Evolutionary conservation across 306 rosid genomes (phyloP).

Genomic region (Malus fusca): DNA sequence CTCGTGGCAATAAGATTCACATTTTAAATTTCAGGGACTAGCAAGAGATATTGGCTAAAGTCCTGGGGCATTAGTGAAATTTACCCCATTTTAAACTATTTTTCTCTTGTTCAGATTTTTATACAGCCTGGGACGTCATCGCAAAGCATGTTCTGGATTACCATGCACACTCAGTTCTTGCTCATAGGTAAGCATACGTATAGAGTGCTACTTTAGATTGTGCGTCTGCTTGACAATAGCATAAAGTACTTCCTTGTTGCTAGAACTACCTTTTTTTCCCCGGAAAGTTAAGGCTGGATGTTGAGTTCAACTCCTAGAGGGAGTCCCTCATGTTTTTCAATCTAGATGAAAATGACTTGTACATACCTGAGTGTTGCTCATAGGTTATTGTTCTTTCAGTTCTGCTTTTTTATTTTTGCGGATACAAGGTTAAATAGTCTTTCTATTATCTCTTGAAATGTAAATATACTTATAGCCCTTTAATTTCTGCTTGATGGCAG

Average conservation of each 20-base stretch:
- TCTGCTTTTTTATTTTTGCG: background rate
- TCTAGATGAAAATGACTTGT: background rate
- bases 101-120: slow-evolving; percentile 58
- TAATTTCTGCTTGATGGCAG: slow-evolving; percentile 43
- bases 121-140: slow-evolving; percentile 94
- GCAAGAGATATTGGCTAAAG: background rate
- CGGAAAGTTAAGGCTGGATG: background rate
- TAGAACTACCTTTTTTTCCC: background rate
- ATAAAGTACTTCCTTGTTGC: background rate
- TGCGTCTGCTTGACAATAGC: slow-evolving; percentile 8
- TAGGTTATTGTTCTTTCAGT: background rate
- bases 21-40: background rate
- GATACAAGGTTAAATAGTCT: slow-evolving; percentile 4
- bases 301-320: slow-evolving; percentile 2
- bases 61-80: background rate
- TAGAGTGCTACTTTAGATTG: slow-evolving; percentile 10
- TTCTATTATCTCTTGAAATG: slow-evolving; percentile 4
- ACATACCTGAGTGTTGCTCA: background rate
- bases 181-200: slow-evolving; percentile 51
- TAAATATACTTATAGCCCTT: slow-evolving; percentile 6
- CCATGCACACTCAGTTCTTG: slow-evolving; percentile 46
- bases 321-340: slow-evolving; percentile 4
- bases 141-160: slow-evolving; percentile 53
- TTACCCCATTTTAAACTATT: background rate
- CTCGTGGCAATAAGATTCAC: background rate